Evolutionary conservation across 495 filamentous ascomycete genomes (phyloP), one percentile per base, ranked within the genome.

Genomic region (Lasiosphaeria ovina): DNA sequence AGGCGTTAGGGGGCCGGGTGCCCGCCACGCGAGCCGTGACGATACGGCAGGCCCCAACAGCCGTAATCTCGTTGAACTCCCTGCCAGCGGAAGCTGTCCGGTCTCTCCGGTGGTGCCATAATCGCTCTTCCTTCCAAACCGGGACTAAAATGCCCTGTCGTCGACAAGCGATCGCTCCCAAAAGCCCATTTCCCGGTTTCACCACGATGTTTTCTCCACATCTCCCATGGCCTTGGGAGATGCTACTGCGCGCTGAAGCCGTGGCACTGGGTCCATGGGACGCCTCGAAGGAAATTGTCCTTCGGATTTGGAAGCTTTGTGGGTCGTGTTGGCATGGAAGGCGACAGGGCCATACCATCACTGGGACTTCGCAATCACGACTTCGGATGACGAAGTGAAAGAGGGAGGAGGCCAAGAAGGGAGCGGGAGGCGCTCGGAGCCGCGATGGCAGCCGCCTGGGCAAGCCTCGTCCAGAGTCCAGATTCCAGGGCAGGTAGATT

Each of bases 1-100:
- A n/a, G 33, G 47, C 47, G 58, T 55, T 58, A 61, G 49, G 53
- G 57, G 53, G 33, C 49, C 56, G 48, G 48, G 10, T 32, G 55
- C 48, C 24, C 48, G 38, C 48, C 45, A 44, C 53, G 48, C 48
- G 54, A 42, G n/a, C 24, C 24, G 51, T 31, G 35, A 51, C 45
- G 54, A 47, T 47, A 47, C 44, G 44, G 44, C 44, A n/a, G 44
- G 12, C 16, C 16, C 44, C 44, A 47, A 47, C 44, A 38, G 51
- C 35, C 40, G 33, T 40, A 12, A 32, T 9, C 17, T 45, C 38
- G 36, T 11, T 57, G 31, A 10, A 9, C 48, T 44, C 58, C 51
- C 33, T 34, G 45, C n/a, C 32, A 51, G 24, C 56, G 56, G 56
- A 45, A 58, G 56, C 34, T 35, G 10, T 45, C 56, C 35, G 38